A percentile compares a stretch with the other conserved stretches of the same genome.
These are phyloP conservation scores for Tylopilus balloui DNA, from an alignment of 768 basidiomycete species.

Conservation along the genomic window DNA sequence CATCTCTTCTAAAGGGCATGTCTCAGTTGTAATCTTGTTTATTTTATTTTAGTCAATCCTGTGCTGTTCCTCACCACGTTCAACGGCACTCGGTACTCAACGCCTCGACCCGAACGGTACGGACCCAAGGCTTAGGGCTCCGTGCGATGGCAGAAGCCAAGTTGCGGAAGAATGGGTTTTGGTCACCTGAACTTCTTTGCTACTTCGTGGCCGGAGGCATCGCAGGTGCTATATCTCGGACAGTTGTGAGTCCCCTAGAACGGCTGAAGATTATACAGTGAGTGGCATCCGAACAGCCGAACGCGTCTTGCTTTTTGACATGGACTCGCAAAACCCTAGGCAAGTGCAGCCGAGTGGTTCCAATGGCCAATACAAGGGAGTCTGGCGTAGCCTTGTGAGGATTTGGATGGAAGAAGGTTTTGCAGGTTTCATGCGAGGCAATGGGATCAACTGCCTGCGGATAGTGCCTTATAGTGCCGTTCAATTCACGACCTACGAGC, in stretches of 20 bases:
- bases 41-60: conserved; percentile 9
- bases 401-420: conserved; percentile 94
- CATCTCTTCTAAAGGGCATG: neutral
- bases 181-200: conserved; percentile 31
- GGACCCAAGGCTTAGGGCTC: conserved; percentile 4
- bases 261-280: conserved; percentile 96
- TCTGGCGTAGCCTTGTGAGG: conserved; percentile 75
- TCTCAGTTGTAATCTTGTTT: neutral
- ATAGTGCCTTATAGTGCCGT: conserved; percentile 93
- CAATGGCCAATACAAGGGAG: conserved; percentile 72
- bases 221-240: conserved; percentile 70
- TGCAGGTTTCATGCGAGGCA: conserved; percentile 90
- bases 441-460: conserved; percentile 85
- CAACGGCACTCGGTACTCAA: neutral
- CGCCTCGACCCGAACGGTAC: conserved; percentile 1
- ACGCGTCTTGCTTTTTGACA: neutral
- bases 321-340: conserved; percentile 37
- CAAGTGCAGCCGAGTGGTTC: conserved; percentile 80
- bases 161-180: conserved; percentile 28
- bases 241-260: conserved; percentile 89
- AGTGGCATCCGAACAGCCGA: conserved; percentile 28
- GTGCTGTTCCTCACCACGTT: conserved; percentile 3
- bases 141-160: conserved; percentile 23
- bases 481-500: conserved; percentile 86
- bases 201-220: conserved; percentile 55